Evolutionary conservation across 2,329 filamentous ascomycete species (phyloP).

Genomic region (Diaporthe sp.): DNA sequence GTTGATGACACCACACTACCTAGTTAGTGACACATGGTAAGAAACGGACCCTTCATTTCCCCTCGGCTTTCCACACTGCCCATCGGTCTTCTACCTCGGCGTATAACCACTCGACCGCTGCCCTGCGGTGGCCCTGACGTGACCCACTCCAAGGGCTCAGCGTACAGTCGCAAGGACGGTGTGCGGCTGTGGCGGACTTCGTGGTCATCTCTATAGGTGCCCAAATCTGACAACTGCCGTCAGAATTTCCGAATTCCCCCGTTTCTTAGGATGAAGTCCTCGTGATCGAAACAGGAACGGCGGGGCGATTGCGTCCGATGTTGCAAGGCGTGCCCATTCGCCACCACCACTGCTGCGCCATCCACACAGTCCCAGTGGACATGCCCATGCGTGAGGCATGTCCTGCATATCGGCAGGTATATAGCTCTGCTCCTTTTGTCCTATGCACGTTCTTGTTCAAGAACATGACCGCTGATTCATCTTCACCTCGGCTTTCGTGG

Average conservation of each 20-base stretch:
- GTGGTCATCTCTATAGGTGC: neutral
- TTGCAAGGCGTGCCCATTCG: neutral
- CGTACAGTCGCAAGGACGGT: neutral
- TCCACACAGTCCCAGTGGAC: no score
- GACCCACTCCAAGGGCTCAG: neutral
- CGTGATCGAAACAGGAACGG: neutral
- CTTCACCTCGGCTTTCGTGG: slow-evolving; percentile 38
- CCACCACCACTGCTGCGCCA: neutral
- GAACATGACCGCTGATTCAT: no score
- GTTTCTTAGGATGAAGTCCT: neutral
- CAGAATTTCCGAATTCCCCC: fast-evolving
- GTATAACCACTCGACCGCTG: neutral
- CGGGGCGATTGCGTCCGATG: neutral
- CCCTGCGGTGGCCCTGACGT: neutral
- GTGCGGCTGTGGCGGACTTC: neutral
- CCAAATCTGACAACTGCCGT: no score
- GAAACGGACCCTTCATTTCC: neutral
- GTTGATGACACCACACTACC: neutral
- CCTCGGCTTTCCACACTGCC: neutral
- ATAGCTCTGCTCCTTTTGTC: neutral
- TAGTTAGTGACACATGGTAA: no score
- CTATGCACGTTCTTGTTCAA: neutral
- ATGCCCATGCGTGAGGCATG: neutral
- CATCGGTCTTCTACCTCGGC: no score
- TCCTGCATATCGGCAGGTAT: fast-evolving